These are phyloP conservation scores for Thalassiosira livingstoniorum DNA, from an alignment of 352 stramenopile genomes.

Conservation along the genomic window DNA sequence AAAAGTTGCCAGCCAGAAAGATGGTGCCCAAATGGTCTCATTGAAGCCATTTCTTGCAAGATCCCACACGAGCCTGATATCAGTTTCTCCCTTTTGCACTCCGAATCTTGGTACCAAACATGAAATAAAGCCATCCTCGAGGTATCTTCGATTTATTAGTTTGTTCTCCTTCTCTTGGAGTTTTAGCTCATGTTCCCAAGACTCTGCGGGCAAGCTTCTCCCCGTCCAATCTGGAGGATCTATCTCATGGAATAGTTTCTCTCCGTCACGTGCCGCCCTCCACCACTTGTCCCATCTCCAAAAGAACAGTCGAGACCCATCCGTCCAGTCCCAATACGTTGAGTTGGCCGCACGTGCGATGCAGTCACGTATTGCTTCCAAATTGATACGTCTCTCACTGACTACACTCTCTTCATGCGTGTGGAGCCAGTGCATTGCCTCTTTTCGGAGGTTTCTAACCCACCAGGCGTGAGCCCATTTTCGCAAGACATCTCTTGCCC, in stretches of 20 bases:
- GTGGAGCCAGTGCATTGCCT: neutral
- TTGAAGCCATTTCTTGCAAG: neutral
- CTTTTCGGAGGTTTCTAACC: neutral
- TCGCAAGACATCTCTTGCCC: neutral
- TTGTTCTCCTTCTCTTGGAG: neutral
- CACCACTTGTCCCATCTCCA: neutral
- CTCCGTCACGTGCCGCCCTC: neutral
- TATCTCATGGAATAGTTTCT: neutral
- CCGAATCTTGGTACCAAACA: neutral
- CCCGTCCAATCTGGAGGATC: neutral
- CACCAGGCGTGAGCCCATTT: neutral
- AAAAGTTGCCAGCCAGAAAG: neutral
- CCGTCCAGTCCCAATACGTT: neutral
- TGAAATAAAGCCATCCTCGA: neutral
- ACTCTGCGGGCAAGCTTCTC: neutral
- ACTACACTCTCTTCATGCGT: neutral
- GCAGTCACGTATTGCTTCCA: neutral
- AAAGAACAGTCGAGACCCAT: neutral
- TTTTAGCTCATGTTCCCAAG: neutral
- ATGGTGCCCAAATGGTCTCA: neutral
- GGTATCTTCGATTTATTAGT: neutral
- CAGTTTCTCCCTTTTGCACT: neutral
- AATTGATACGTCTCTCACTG: too few relatives aligned
- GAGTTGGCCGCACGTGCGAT: neutral
- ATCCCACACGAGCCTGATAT: conserved; percentile 9